Evolutionary conservation across 2,329 filamentous ascomycete genomes (phyloP).

Genomic region (Pseudogymnoascus sp.): DNA sequence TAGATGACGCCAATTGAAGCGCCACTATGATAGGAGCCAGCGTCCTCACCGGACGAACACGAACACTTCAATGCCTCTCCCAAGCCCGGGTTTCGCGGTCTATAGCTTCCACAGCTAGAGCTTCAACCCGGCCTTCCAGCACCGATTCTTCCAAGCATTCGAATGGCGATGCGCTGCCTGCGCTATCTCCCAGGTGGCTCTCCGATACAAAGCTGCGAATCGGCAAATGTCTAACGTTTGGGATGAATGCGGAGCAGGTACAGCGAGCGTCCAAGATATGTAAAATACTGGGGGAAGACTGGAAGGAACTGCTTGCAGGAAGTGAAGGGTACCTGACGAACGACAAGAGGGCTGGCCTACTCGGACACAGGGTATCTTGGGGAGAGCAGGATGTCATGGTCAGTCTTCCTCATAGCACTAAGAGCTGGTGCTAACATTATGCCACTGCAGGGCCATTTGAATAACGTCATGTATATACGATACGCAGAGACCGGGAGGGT

Average conservation of each 20-base stretch:
- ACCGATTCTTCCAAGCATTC: not conserved
- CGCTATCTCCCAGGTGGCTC: conserved; percentile 57
- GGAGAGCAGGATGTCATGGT: conserved; percentile 71
- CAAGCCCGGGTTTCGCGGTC: not conserved
- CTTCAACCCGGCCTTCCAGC: not conserved
- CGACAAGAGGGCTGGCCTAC: conserved; percentile 52
- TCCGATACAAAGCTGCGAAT: conserved; percentile 57
- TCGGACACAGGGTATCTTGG: conserved; percentile 64
- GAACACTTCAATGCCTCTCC: conserved; percentile 1
- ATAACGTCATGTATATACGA: conserved; percentile 75
- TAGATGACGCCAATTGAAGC: not conserved
- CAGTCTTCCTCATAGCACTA: conserved; percentile 24
- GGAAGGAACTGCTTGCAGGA: conserved; percentile 64
- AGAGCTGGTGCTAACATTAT: conserved; percentile 8
- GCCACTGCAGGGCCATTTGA: conserved; percentile 60
- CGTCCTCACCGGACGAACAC: not conserved
- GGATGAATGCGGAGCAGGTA: conserved; percentile 51
- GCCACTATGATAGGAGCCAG: not conserved
- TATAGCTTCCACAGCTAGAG: not conserved
- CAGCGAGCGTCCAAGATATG: conserved; percentile 51
- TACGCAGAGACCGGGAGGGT: conserved; percentile 77
- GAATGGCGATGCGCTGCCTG: conserved; percentile 1
- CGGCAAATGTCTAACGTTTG: conserved; percentile 69
- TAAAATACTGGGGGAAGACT: conserved; percentile 52
- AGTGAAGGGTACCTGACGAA: conserved; percentile 67